phyloP scores from a whole-genome alignment of 1,284 basidiomycete species.

The Mycena citricolor region DNA sequence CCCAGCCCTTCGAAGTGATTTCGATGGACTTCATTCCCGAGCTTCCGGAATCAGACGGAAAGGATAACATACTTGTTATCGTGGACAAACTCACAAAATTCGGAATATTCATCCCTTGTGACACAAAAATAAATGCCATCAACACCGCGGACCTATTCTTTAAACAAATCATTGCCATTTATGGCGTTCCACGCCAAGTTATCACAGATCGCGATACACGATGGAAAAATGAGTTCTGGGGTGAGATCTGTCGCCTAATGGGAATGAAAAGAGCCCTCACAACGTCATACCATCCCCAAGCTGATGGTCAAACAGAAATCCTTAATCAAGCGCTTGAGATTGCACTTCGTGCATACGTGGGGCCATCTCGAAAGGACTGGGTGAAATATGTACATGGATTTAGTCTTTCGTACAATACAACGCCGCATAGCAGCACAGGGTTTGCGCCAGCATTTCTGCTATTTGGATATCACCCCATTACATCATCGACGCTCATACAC shows the following conservation, averaged over 20 bases:
- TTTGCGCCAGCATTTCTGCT: constrained; percentile 29
- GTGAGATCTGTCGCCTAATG: constrained; percentile 26
- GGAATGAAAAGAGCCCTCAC: constrained; percentile 27
- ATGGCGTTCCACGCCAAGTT: constrained; percentile 28
- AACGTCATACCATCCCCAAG: constrained; percentile 35
- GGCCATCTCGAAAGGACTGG: constrained; percentile 25
- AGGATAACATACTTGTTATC: constrained; percentile 34
- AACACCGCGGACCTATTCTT: constrained; percentile 27
- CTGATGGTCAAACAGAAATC: constrained; percentile 34
- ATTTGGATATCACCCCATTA: constrained; percentile 25
- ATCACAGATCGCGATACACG: constrained; percentile 30
- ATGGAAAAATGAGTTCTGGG: constrained; percentile 27
- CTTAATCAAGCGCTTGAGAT: constrained; percentile 35
- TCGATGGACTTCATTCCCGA: constrained; percentile 30
- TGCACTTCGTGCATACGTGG: constrained; percentile 28
- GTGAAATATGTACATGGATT: constrained; percentile 12
- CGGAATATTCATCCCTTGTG: constrained; percentile 36
- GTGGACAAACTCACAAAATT: constrained; percentile 41
- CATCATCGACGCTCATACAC: constrained; percentile 16
- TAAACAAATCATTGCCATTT: constrained; percentile 24
- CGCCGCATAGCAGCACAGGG: constrained; percentile 25
- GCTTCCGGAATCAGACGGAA: constrained; percentile 34
- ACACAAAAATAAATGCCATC: constrained; percentile 23
- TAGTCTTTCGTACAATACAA: constrained; percentile 27
- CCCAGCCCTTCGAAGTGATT: constrained; percentile 25